phyloP scores from a whole-genome alignment of 2,329 filamentous ascomycete species.

The Orbilia blumenaviensis region DNA sequence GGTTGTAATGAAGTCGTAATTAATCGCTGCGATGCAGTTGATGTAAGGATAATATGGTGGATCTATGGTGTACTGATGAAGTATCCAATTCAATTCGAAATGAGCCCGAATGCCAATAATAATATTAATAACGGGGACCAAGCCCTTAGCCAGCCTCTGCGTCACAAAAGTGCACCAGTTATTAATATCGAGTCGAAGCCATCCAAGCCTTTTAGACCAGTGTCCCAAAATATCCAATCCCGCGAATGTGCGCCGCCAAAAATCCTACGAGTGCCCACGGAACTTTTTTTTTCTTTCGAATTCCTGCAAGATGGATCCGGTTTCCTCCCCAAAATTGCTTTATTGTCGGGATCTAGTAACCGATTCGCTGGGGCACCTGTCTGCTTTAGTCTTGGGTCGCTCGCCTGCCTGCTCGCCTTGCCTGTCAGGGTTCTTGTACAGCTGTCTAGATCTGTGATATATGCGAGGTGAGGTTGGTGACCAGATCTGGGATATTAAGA shows the following conservation, averaged over 20 bases:
- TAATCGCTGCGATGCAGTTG: background rate
- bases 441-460: background rate
- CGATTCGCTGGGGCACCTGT: background rate
- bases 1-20: background rate
- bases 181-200: background rate
- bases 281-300: background rate
- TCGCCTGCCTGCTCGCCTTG: background rate
- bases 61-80: background rate
- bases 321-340: no score
- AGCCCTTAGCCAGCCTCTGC: background rate
- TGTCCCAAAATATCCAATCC: slow-evolving; percentile 4
- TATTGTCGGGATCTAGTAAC: background rate
- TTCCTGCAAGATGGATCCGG: background rate
- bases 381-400: no score
- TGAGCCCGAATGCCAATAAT: background rate
- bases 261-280: slow-evolving; percentile 5
- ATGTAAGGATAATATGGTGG: background rate
- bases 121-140: background rate
- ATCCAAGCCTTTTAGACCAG: background rate
- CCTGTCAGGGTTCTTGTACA: background rate
- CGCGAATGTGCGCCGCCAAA: background rate
- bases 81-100: no score
- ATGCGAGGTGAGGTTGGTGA: background rate
- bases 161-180: background rate
- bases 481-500: background rate